phyloP scores from a whole-genome alignment of 306 rosid species.

The Medicago ruthenica region DNA sequence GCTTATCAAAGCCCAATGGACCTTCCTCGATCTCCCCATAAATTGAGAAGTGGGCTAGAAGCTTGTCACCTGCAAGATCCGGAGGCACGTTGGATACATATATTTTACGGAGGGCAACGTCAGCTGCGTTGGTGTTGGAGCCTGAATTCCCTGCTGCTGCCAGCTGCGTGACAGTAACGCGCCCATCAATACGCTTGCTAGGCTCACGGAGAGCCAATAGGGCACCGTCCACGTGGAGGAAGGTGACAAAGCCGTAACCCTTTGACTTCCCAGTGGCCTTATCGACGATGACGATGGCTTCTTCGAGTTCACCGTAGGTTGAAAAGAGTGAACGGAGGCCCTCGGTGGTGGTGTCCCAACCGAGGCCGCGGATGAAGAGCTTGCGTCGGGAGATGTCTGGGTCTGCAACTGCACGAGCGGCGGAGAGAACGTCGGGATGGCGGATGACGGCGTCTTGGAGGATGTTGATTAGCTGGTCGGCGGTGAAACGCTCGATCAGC shows the following conservation, averaged over 20 bases:
- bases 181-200: constrained; percentile 93
- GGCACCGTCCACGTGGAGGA: constrained; percentile 87
- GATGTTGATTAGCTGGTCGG: constrained; percentile 76
- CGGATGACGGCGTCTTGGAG: constrained; percentile 74
- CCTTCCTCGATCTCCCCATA: constrained; percentile 98
- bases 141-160: constrained; percentile 79
- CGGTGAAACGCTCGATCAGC: constrained; percentile 75
- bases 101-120: constrained; percentile 71
- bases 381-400: constrained; percentile 84
- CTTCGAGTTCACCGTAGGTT: constrained; percentile 89
- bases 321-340: constrained; percentile 89
- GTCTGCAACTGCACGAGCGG: constrained; percentile 76
- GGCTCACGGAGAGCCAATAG: constrained; percentile 89
- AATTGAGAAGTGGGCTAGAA: constrained; percentile 69
- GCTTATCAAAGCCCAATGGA: constrained; percentile 93
- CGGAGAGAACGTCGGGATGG: constrained; percentile 78
- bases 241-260: constrained; percentile 93
- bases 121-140: constrained; percentile 44
- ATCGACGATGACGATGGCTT: constrained; percentile 87
- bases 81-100: constrained; percentile 91
- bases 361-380: constrained; percentile 93
- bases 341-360: constrained; percentile 94
- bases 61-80: constrained; percentile 81
- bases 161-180: constrained; percentile 95
- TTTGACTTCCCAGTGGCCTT: constrained; percentile 83